Conservation (phyloP, 2,329 filamentous ascomycete genomes). For the Aspergillus puulaauensis region DNA sequence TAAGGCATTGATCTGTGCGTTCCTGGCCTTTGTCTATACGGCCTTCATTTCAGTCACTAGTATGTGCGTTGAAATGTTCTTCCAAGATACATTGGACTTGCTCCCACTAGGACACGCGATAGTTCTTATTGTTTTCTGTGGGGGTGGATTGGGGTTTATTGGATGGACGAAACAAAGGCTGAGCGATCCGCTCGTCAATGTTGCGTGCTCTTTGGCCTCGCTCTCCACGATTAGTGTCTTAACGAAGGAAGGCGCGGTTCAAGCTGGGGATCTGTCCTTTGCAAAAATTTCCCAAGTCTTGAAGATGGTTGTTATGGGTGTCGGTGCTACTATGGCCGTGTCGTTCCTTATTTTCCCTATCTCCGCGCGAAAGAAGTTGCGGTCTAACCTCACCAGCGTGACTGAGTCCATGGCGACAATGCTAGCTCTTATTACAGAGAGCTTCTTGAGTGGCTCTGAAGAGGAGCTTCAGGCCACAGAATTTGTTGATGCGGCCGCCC, state of each 20-base stretch:
- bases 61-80: constrained; percentile 84
- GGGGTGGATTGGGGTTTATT: constrained; percentile 80
- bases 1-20: constrained; percentile 74
- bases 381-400: constrained; percentile 69
- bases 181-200: constrained; percentile 76
- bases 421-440: constrained; percentile 75
- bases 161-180: constrained; percentile 83
- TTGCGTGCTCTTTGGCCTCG: constrained; percentile 80
- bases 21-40: constrained; percentile 76
- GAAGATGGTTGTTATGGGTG: constrained; percentile 80
- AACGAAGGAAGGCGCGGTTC: constrained; percentile 87
- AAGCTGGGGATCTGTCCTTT: constrained; percentile 76
- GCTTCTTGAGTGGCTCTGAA: constrained; percentile 81
- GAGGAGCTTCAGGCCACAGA: constrained; percentile 68
- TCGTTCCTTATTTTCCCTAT: constrained; percentile 77
- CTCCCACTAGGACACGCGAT: constrained; percentile 73
- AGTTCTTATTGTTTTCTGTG: constrained; percentile 79
- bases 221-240: constrained; percentile 86
- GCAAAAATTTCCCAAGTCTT: constrained; percentile 79
- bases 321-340: constrained; percentile 68
- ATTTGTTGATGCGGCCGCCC: constrained; percentile 61
- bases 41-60: constrained; percentile 74
- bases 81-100: constrained; percentile 65
- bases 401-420: constrained; percentile 77
- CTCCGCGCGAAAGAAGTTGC: constrained; percentile 72